Conservation (phyloP, 2,329 filamentous ascomycete species). For the Monosporascus cannonballus region DNA sequence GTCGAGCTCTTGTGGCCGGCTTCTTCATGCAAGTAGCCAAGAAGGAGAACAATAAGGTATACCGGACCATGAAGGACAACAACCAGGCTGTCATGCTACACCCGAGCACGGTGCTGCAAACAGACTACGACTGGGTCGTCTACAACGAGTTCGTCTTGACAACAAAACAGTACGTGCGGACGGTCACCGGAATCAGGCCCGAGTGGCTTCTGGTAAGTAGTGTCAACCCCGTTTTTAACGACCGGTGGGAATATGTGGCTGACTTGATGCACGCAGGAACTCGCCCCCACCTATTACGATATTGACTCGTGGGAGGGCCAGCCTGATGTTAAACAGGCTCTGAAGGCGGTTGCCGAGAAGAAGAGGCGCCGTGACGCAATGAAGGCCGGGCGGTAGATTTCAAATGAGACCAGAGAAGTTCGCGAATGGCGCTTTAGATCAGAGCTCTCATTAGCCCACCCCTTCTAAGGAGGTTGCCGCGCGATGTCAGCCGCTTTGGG, state of each 20-base stretch:
- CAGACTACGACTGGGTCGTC: conserved; percentile 92
- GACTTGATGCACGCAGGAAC: conserved; percentile 57
- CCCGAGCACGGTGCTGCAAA: conserved; percentile 81
- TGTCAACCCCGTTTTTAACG: not conserved
- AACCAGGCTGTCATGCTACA: conserved; percentile 90
- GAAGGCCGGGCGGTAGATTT: conserved; percentile 36
- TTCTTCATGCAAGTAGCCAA: conserved; percentile 99
- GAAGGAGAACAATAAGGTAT: conserved; percentile 83
- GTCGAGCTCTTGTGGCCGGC: conserved; percentile 81
- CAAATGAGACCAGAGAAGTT: no score
- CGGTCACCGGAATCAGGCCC: conserved; percentile 82
- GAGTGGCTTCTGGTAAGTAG: conserved; percentile 83
- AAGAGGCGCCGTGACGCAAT: conserved; percentile 53
- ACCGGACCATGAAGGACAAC: conserved; percentile 94
- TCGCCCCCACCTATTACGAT: conserved; percentile 90
- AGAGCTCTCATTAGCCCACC: no score
- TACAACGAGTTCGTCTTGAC: conserved; percentile 99
- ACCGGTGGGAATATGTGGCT: conserved; percentile 14
- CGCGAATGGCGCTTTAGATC: no score
- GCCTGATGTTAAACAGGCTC: conserved; percentile 72
- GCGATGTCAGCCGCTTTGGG: no score
- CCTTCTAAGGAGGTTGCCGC: no score
- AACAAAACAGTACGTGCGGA: conserved; percentile 96
- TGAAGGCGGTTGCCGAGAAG: conserved; percentile 53
- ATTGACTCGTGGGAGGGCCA: conserved; percentile 69